phyloP scores from a whole-genome alignment of 192 early-diverging fungal genomes.

The Dissophora ornata region DNA sequence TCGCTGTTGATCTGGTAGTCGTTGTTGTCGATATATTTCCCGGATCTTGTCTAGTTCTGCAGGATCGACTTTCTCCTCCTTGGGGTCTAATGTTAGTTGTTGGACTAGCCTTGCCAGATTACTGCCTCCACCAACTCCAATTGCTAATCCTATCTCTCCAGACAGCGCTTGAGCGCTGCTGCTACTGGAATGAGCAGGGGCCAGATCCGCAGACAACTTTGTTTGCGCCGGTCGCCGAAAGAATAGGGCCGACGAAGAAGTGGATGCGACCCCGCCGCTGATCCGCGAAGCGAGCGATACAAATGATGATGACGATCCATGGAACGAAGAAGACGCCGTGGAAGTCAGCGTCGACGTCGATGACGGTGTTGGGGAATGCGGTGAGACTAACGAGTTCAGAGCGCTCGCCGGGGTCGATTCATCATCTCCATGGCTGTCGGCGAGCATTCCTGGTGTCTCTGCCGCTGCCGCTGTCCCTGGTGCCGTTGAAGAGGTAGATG shows the following conservation, averaged over 20 bases:
- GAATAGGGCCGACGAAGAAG: constrained; percentile 18
- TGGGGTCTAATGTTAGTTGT: constrained; percentile 34
- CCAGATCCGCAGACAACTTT: constrained; percentile 14
- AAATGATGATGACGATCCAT: constrained; percentile 1
- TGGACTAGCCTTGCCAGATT: constrained; percentile 26
- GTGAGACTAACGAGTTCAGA: neutral
- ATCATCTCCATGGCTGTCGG: neutral
- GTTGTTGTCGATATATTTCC: constrained; percentile 6
- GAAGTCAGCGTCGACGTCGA: neutral
- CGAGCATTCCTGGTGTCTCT: too few relatives aligned
- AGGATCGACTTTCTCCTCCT: constrained; percentile 19
- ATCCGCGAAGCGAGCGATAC: constrained; percentile 29
- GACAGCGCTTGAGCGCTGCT: neutral
- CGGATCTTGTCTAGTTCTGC: constrained; percentile 18
- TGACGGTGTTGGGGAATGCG: constrained; percentile 16
- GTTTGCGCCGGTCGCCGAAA: constrained; percentile 34
- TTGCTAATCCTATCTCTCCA: neutral
- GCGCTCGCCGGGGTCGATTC: neutral
- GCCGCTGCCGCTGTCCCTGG: neutral
- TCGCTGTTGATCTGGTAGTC: neutral
- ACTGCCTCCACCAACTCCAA: neutral
- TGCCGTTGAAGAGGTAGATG: neutral
- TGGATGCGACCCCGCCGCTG: constrained; percentile 14
- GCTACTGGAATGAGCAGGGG: neutral
- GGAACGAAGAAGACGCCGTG: neutral